Base-by-base conservation (phyloP, 2,329 filamentous ascomycete species). In the Epichloe uncinata region DNA sequence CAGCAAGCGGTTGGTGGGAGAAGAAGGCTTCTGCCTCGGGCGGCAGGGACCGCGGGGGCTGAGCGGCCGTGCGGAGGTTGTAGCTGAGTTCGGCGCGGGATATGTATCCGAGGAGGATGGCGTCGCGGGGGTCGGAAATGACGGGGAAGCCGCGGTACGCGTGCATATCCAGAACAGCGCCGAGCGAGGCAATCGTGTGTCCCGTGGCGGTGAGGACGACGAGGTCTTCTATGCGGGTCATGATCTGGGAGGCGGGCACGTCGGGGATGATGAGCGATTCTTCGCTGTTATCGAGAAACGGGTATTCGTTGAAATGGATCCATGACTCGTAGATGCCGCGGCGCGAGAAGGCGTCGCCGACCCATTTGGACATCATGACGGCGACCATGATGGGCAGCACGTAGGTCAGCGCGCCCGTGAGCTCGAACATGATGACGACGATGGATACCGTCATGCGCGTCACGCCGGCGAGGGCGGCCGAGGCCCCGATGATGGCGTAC, bases 321-420 rank as follows among this genome's bases (percentile, higher is more conserved):
- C 93, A 98, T 49, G 85, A 85, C 65, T 98, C 93, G 70, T 98
- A 98, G 66, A 98, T 97, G 56, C 93, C 89, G 46, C 85, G 81
- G 50, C 87, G 87, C 26, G 87, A 89, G 65, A 98, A 90, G 46
- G 89, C 91, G 66, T 98, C 93, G 60, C 90, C 93, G 26, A 95
- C 88, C 93, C 93, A 98, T 70, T 98, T 98, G 54, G 87, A 87
- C 42, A 97, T 77, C 90, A 98, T 95, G 61, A 98, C 93, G 42
- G 90, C 89, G 55, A 98, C 87, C 93, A 98, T 98, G 66, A 97
- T 98, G 49, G 93, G 93, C 7, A 98, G 79, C 45, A 98, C 91
- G 63, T 97, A 97, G 1, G 89, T 95, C 30, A 98, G 76, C 1
- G 93, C 93, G 48, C 93, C 93, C 0, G 93, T 98, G n/a, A n/a